A percentile compares a stretch with the other conserved stretches of the same genome.
These are phyloP conservation scores for Xylariaceae sp. DNA, from an alignment of 2,329 filamentous ascomycete genomes.

Conservation along the genomic window DNA sequence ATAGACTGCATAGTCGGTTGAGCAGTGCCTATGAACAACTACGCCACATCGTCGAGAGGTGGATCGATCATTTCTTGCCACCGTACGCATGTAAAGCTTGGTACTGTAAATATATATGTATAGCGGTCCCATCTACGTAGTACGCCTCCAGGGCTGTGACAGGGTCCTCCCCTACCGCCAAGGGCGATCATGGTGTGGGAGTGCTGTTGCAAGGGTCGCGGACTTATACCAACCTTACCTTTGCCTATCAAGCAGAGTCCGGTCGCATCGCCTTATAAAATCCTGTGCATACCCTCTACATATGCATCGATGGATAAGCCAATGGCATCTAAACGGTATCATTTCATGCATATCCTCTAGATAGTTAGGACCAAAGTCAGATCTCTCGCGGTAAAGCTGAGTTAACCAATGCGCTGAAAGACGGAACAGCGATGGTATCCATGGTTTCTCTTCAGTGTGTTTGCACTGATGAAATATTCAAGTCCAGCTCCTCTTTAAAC, in stretches of 20 bases:
- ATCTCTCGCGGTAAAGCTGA: background rate
- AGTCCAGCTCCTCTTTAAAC: background rate
- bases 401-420: background rate
- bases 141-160: constrained; percentile 15
- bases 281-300: constrained; percentile 5
- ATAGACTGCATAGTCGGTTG: background rate
- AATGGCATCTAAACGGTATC: constrained; percentile 1
- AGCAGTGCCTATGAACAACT: background rate
- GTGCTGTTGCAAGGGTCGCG: constrained; percentile 6
- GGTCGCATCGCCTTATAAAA: constrained; percentile 1
- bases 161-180: constrained; percentile 28
- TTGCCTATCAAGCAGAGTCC: background rate
- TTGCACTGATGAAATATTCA: background rate
- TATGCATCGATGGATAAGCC: background rate
- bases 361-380: background rate
- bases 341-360: constrained; percentile 3
- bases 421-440: background rate
- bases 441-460: background rate
- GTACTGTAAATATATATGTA: constrained; percentile 1
- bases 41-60: background rate
- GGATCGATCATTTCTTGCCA: background rate
- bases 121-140: constrained; percentile 9
- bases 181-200: constrained; percentile 33
- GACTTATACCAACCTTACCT: background rate
- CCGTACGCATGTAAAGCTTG: background rate